Evolutionary conservation across 2,329 filamentous ascomycete genomes (phyloP), one percentile per base, ranked within the genome.

Genomic region (Colletotrichum ledebouriae): DNA sequence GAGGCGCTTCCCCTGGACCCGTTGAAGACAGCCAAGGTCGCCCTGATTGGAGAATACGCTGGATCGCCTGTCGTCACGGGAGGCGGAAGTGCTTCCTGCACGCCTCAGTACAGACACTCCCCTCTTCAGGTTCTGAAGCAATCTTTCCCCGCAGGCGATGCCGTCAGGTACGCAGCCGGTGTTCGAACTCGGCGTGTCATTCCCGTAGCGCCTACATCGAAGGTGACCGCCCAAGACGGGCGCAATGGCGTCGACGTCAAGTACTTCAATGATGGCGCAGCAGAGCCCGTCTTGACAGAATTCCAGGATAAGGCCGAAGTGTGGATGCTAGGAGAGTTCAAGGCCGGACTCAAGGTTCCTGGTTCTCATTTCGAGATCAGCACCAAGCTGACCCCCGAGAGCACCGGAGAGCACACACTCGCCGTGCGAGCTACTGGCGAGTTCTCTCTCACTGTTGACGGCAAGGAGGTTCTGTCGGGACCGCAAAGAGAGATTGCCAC

Each of bases 271-370:
- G 70, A 71, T 4, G 70, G 55, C n/a, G 6, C 53, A 2, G 2
- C 59, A 0, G 58, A 65, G n/a, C 63, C 71, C 1, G 34, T 70
- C n/a, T 41, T 68, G 37, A 37, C 41, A 2, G 71, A 72, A 50
- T 55, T 66, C 15, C 56, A 70, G 39, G 71, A 69, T 20, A 71
- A 71, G 63, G 60, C 71, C 3, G 57, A 57, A 2, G 70, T 71
- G 10, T 72, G 71, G 71, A 72, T 72, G 71, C 42, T 72, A 42
- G 71, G 71, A 17, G 57, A 72, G 53, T 72, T 70, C 70, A 71
- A 67, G 50, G 46, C 53, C 0, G 70, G 70, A 3, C 60, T 72
- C 5, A 62, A 63, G 17, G 60, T 70, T 4, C 67, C 67, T 4
- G 70, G 70, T 3, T 72, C 71, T 11, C 67, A 56, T n/a, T 3